Evolutionary conservation across 148 eudicot species (phyloP).

Genomic region (Amaranthus cruentus): DNA sequence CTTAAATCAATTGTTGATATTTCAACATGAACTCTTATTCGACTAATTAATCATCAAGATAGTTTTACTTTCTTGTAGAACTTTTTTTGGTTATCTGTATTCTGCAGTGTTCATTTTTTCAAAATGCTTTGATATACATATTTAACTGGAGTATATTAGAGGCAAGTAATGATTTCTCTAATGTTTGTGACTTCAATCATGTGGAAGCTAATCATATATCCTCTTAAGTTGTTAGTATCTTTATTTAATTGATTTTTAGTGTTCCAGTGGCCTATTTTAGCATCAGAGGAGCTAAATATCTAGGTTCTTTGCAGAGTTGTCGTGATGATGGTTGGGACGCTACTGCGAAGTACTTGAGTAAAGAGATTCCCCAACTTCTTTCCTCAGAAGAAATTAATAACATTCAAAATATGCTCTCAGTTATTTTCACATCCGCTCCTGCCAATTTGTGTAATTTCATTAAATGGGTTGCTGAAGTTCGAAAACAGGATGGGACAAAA

Average conservation of each 20-base stretch:
- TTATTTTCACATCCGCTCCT: conserved; percentile 36
- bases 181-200: background rate
- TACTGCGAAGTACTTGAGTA: conserved; percentile 34
- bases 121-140: no score
- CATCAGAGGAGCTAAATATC: conserved; percentile 5
- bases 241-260: background rate
- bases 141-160: background rate
- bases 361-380: conserved; percentile 32
- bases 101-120: no score
- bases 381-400: conserved; percentile 29
- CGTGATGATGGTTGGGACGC: conserved; percentile 33
- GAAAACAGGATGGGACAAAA: conserved; percentile 26
- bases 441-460: conserved; percentile 29
- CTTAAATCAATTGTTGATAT: background rate
- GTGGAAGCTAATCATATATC: background rate
- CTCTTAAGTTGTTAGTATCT: background rate
- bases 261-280: background rate
- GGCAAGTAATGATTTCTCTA: background rate
- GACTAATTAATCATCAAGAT: background rate
- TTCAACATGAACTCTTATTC: background rate
- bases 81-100: background rate
- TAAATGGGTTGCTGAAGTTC: conserved; percentile 51
- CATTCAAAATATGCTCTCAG: conserved; percentile 35
- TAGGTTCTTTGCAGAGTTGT: conserved; percentile 33
- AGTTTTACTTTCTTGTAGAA: background rate